Conservation (phyloP, 306 rosid genomes). For the Rosa persica region DNA sequence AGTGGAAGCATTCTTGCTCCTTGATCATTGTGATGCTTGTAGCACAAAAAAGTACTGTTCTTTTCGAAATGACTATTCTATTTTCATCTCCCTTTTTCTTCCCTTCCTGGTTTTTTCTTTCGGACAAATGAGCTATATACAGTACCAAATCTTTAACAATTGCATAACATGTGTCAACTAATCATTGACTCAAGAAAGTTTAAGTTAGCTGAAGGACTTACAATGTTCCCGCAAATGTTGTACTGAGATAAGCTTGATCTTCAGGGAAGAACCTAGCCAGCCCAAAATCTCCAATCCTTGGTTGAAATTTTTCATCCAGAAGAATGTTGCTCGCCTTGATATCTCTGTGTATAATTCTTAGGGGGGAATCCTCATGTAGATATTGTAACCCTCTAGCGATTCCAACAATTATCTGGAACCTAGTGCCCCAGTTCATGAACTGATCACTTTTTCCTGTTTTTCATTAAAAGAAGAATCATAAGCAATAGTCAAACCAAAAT, state of each 20-base stretch:
- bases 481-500: neutral
- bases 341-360: constrained; percentile 83
- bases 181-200: neutral
- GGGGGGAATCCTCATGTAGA: constrained; percentile 86
- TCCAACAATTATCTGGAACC: constrained; percentile 78
- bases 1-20: neutral
- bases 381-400: constrained; percentile 87
- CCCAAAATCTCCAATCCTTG: constrained; percentile 92
- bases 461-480: constrained; percentile 16
- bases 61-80: neutral
- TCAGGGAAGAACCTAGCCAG: constrained; percentile 95
- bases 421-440: constrained; percentile 65
- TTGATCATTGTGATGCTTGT: neutral
- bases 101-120: neutral
- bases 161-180: neutral
- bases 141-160: neutral
- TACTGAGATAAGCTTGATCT: constrained; percentile 87
- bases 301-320: constrained; percentile 78
- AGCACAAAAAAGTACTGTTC: neutral
- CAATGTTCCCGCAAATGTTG: constrained; percentile 90
- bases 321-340: constrained; percentile 96
- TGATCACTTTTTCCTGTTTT: constrained; percentile 52
- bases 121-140: neutral
- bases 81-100: neutral
- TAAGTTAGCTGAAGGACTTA: constrained; percentile 35